Evolutionary conservation across 1,284 basidiomycete genomes (phyloP).

Genomic region (Cryptococcus jaspeensis): DNA sequence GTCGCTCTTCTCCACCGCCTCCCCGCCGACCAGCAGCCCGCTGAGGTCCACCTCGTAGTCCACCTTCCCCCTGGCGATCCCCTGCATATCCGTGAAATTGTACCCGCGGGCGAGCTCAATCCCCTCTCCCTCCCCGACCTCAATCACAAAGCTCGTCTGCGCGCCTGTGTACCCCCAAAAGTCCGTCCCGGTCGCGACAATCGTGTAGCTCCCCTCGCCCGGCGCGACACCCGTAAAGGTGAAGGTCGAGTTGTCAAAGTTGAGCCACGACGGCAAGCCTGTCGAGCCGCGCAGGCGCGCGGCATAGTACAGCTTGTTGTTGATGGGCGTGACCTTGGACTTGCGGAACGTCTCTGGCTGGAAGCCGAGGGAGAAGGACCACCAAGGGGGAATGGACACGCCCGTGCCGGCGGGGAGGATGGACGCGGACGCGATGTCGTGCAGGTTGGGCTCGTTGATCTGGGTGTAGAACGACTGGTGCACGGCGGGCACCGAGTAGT

Average conservation of each 20-base stretch:
- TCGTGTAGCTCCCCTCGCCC: slow-evolving; percentile 39
- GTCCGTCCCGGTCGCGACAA: slow-evolving; percentile 50
- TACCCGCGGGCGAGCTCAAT: slow-evolving; percentile 28
- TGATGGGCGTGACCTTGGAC: slow-evolving; percentile 48
- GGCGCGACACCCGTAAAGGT: slow-evolving; percentile 58
- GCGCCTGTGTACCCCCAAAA: slow-evolving; percentile 51
- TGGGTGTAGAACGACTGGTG: slow-evolving; percentile 47
- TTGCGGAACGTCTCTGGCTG: slow-evolving; percentile 48
- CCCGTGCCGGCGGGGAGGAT: slow-evolving; percentile 43
- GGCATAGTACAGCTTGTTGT: slow-evolving; percentile 49
- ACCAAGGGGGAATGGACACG: slow-evolving; percentile 50
- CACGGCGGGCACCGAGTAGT: slow-evolving; percentile 44
- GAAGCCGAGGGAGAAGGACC: slow-evolving; percentile 60
- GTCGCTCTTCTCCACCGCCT: slow-evolving; percentile 29
- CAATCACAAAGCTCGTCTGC: slow-evolving; percentile 48
- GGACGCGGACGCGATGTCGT: slow-evolving; percentile 43
- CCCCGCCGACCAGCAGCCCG: slow-evolving; percentile 35
- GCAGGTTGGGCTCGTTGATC: slow-evolving; percentile 37
- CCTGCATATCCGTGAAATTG: slow-evolving; percentile 30
- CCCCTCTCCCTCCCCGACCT: slow-evolving; percentile 42
- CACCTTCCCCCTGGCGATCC: slow-evolving; percentile 32
- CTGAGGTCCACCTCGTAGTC: slow-evolving; percentile 34
- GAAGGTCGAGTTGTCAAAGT: slow-evolving; percentile 55
- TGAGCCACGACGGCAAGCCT: slow-evolving; percentile 56
- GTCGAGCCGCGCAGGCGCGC: slow-evolving; percentile 50